Percentiles rank a stretch among this genome's conserved stretches.
Conservation (phyloP, 1,139 yeast species). For the Sugiyamaella paludigena region DNA sequence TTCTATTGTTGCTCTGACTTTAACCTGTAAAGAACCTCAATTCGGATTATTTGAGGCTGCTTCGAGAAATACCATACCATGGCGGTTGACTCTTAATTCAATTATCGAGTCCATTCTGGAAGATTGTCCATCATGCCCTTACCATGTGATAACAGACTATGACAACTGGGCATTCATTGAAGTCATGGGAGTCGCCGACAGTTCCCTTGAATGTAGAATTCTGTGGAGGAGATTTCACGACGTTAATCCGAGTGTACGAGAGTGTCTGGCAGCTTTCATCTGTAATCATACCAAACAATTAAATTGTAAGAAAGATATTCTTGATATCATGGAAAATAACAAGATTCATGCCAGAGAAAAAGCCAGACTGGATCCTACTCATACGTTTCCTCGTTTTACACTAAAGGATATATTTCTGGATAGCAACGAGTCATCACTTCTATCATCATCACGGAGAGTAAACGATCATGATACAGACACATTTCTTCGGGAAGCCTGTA, state of each 20-base stretch:
- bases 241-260: constrained; percentile 19
- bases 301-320: background rate
- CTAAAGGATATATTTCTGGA: constrained; percentile 3
- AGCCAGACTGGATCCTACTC: background rate
- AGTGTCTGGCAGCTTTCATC: constrained; percentile 17
- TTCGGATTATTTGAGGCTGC: constrained; percentile 1
- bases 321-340: background rate
- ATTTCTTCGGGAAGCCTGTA: background rate
- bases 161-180: constrained; percentile 24
- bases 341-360: background rate
- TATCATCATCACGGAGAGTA: constrained; percentile 1
- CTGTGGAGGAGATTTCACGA: constrained; percentile 12
- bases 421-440: background rate
- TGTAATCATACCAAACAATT: background rate
- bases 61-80: background rate
- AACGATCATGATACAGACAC: constrained; percentile 5
- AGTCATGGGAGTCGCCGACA: constrained; percentile 10
- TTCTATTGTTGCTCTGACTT: too few relatives aligned
- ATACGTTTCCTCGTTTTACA: constrained; percentile 1
- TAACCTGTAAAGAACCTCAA: background rate
- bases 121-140: background rate
- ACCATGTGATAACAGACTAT: constrained; percentile 24
- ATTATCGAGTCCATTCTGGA: constrained; percentile 5
- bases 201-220: constrained; percentile 4
- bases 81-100: constrained; percentile 3